Evolutionary conservation across 2,329 filamentous ascomycete species (phyloP).

Genomic region (Hymenoscyphus infarciens): DNA sequence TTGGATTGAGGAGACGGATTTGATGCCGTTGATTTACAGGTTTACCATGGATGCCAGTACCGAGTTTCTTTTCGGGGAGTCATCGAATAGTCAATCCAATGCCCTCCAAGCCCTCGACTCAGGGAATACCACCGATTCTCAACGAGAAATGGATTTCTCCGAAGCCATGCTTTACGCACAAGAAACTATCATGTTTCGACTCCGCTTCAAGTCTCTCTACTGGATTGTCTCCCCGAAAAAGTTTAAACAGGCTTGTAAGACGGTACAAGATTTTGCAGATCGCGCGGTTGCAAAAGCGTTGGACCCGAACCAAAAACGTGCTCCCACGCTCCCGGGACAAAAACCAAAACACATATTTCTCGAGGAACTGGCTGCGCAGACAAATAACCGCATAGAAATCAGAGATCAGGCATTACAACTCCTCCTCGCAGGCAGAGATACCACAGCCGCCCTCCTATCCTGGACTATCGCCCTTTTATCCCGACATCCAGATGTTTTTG

Average conservation of each 20-base stretch:
- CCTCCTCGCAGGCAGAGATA: slow-evolving; percentile 32
- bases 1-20: slow-evolving; percentile 44
- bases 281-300: slow-evolving; percentile 31
- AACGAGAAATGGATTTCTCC: slow-evolving; percentile 36
- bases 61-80: slow-evolving; percentile 55
- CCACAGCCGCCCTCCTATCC: slow-evolving; percentile 31
- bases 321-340: slow-evolving; percentile 21
- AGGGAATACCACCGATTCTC: slow-evolving; percentile 17
- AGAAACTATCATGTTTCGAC: slow-evolving; percentile 33
- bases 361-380: slow-evolving; percentile 48
- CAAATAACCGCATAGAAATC: slow-evolving; percentile 38
- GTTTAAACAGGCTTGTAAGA: slow-evolving; percentile 32
- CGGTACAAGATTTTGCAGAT: slow-evolving; percentile 25
- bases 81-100: slow-evolving; percentile 44
- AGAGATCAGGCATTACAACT: slow-evolving; percentile 38
- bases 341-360: slow-evolving; percentile 40
- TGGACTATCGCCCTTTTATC: slow-evolving; percentile 41
- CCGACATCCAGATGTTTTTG: slow-evolving; percentile 41
- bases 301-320: slow-evolving; percentile 30
- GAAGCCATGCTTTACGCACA: slow-evolving; percentile 39
- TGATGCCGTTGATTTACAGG: slow-evolving; percentile 55
- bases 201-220: slow-evolving; percentile 31
- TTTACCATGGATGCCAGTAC: slow-evolving; percentile 56
- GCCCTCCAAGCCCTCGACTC: slow-evolving; percentile 33
- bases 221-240: slow-evolving; percentile 29